phyloP scores from a whole-genome alignment of 805 yeast species.

The Kodamaea lidongshanica region DNA sequence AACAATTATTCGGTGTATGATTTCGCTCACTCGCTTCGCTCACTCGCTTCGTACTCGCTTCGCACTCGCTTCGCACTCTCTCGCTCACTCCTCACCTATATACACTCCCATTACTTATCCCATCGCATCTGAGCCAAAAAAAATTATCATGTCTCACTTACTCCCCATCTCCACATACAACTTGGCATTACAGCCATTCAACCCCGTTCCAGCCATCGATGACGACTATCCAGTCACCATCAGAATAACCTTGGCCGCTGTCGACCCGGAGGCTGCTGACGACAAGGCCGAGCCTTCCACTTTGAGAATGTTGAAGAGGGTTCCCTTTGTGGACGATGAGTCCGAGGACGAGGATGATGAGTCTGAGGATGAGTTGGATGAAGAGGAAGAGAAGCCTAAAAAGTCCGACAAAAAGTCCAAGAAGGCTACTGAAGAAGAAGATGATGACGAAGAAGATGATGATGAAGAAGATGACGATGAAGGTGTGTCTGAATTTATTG shows the following conservation, averaged over 20 bases:
- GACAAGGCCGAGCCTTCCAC: constrained; percentile 81
- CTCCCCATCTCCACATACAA: constrained; percentile 84
- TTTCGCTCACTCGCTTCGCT: too few species aligned
- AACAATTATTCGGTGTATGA: too few species aligned
- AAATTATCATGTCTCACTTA: constrained; percentile 53
- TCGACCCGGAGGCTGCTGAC: constrained; percentile 85
- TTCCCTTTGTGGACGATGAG: constrained; percentile 36
- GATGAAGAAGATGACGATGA: constrained; percentile 58
- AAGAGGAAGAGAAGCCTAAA: constrained; percentile 28
- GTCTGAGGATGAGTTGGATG: constrained; percentile 45
- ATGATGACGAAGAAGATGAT: constrained; percentile 47
- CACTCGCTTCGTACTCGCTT: too few species aligned
- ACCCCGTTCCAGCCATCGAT: constrained; percentile 81
- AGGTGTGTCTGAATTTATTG: constrained; percentile 74
- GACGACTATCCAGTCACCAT: constrained; percentile 84
- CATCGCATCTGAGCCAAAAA: constrained; percentile 12
- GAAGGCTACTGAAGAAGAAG: constrained; percentile 39
- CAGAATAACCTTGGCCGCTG: constrained; percentile 89
- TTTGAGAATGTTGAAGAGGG: constrained; percentile 77
- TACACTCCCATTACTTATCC: constrained; percentile 1
- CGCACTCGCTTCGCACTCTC: too few species aligned
- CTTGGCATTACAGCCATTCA: constrained; percentile 79
- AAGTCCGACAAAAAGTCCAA: constrained; percentile 13
- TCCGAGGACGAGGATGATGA: constrained; percentile 39
- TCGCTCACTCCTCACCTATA: not conserved